Evolutionary conservation across 345 rosid species (phyloP), one percentile per base, ranked within the genome.

Genomic region (Bruguiera parviflora): DNA sequence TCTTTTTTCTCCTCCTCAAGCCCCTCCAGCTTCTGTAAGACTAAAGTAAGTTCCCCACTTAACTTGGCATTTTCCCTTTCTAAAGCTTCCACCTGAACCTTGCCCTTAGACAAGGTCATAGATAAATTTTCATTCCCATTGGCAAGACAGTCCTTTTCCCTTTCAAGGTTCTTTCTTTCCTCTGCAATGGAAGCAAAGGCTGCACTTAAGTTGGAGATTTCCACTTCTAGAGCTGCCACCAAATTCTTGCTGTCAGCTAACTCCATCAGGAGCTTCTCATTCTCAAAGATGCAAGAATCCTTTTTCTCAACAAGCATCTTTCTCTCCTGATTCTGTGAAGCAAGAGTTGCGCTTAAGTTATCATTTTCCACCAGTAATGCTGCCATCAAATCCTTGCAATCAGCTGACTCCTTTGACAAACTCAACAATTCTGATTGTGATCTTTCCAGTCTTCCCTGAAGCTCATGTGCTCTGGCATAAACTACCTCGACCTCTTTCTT

Each of bases 381-480:
- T 15, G 76, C 81, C 49, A 72, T 78, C 62, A 73, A 59, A 73
- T 73, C 77, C 78, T 83, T 83, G 77, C 68, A 80, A 68, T 81
- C 78, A 58, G 80, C 79, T 66, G 84, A 71, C 81, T 86, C 96
- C 70, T 63, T 66, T 43, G 82, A 73, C 53, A 81, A 71, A 53
- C 53, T 81, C n/a, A 74, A 64, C 58, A 74, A 66, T 55, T 86
- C 78, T 68, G 77, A 77, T 53, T 76, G 76, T 49, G 90, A 85
- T 69, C 67, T 82, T 80, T 84, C 90, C 69, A 88, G 73, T 49
- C 58, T 83, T 74, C 43, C 75, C 86, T 91, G 94, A 82, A 89
- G 74, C 68, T 84, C 86, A 55, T 71, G 52, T 70, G 71, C 84
- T 72, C 84, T 83, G 52, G 81, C 66, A 75, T 80, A 81, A 71